A percentile compares a stretch with the other conserved stretches of the same genome.
These are phyloP conservation scores for Phyllosticta citrichinensis DNA, from an alignment of 2,329 filamentous ascomycete genomes.

Conservation along the genomic window DNA sequence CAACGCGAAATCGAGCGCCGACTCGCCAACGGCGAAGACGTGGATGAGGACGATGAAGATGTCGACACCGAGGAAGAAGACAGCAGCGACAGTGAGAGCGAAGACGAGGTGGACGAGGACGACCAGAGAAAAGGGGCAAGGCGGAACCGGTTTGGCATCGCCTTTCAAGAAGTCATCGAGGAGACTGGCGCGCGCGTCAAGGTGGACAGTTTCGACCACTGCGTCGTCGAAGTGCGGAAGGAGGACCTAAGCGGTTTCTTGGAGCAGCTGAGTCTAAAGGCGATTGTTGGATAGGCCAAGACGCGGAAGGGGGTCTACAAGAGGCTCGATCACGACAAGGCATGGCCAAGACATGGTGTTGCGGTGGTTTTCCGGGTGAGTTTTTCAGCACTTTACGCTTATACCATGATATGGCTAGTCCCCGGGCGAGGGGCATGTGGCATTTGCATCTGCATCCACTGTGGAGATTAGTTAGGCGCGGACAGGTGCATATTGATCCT, in stretches of 20 bases:
- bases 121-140: constrained; percentile 58
- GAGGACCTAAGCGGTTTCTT: constrained; percentile 86
- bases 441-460: background rate
- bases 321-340: background rate
- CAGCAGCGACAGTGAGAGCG: constrained; percentile 54
- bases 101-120: constrained; percentile 49
- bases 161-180: constrained; percentile 88
- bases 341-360: background rate
- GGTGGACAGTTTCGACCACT: constrained; percentile 95
- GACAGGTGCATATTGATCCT: background rate
- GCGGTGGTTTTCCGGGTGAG: background rate
- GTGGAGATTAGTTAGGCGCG: background rate
- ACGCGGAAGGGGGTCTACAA: background rate
- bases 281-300: constrained; percentile 50
- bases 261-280: constrained; percentile 84
- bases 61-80: constrained; percentile 42
- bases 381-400: background rate
- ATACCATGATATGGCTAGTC: background rate
- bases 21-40: constrained; percentile 48
- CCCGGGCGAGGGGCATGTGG: background rate
- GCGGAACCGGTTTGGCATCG: constrained; percentile 82
- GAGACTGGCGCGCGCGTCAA: constrained; percentile 83
- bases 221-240: constrained; percentile 94
- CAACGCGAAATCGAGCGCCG: constrained; percentile 30
- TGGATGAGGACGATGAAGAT: constrained; percentile 46